Evolutionary conservation across 2,329 filamentous ascomycete genomes (phyloP).

Genomic region (Xylogone sp.): DNA sequence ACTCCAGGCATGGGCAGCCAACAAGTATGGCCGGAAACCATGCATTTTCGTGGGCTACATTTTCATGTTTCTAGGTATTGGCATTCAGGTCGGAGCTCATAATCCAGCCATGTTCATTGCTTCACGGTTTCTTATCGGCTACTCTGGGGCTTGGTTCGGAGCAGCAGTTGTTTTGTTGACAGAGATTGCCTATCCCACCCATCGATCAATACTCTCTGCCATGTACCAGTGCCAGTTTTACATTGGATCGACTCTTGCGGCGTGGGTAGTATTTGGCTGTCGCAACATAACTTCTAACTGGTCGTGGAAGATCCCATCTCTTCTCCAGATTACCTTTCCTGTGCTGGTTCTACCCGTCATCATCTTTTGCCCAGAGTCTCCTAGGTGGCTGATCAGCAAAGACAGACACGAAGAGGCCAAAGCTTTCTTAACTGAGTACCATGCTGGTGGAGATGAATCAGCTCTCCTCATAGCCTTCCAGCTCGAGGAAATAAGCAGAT

Average conservation of each 20-base stretch:
- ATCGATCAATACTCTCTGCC: constrained; percentile 8
- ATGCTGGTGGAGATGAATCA: constrained; percentile 40
- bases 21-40: constrained; percentile 18
- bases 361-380: constrained; percentile 48
- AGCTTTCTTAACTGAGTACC: constrained; percentile 46
- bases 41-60: constrained; percentile 13
- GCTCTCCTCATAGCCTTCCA: constrained; percentile 18
- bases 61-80: constrained; percentile 36
- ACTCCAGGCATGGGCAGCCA: constrained; percentile 27
- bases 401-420: constrained; percentile 49
- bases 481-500: constrained; percentile 19
- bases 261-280: constrained; percentile 36
- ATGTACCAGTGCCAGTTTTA: constrained; percentile 28
- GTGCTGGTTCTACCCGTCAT: constrained; percentile 34
- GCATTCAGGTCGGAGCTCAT: constrained; percentile 35
- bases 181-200: constrained; percentile 13
- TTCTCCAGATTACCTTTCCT: constrained; percentile 39
- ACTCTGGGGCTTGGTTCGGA: constrained; percentile 13
- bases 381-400: constrained; percentile 45
- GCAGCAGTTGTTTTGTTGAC: constrained; percentile 10
- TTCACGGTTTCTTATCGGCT: constrained; percentile 34
- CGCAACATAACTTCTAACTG: constrained; percentile 33
- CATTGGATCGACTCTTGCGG: constrained; percentile 33
- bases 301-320: constrained; percentile 15
- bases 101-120: constrained; percentile 35